phyloP scores from a whole-genome alignment of 2,329 filamentous ascomycete genomes.

The Cryphonectria radicalis region DNA sequence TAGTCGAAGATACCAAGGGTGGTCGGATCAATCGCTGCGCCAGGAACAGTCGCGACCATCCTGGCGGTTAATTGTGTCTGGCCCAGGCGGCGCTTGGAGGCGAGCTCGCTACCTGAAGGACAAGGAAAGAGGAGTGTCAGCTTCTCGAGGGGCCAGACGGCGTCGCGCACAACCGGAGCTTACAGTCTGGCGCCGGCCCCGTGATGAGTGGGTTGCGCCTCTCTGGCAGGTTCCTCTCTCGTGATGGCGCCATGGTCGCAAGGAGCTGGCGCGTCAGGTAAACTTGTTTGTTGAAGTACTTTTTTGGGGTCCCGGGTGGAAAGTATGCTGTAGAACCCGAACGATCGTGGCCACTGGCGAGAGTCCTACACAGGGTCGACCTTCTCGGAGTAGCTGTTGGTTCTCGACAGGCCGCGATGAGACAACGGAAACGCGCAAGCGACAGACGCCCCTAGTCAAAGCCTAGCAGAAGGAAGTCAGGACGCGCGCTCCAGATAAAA shows the following conservation, averaged over 20 bases:
- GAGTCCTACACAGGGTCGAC: conserved; percentile 3
- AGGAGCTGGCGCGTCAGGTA: background rate
- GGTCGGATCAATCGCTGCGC: conserved; percentile 72
- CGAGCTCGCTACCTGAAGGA: conserved; percentile 69
- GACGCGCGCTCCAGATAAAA: conserved; percentile 10
- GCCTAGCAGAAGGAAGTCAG: conserved; percentile 23
- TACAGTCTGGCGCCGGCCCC: conserved; percentile 57
- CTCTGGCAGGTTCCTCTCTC: conserved; percentile 43
- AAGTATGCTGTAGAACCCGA: background rate
- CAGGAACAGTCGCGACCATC: conserved; percentile 71
- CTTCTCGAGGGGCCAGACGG: conserved; percentile 1
- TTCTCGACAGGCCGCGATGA: conserved; percentile 18
- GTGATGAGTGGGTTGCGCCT: conserved; percentile 59
- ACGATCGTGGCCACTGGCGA: background rate
- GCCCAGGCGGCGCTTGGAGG: conserved; percentile 83
- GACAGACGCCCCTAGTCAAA: conserved; percentile 6
- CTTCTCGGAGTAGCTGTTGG: conserved; percentile 13
- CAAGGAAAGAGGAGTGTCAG: conserved; percentile 23
- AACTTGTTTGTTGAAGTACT: too few relatives aligned
- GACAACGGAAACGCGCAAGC: conserved; percentile 19
- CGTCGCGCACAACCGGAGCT: conserved; percentile 17
- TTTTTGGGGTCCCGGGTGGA: background rate
- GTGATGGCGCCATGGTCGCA: conserved; percentile 32
- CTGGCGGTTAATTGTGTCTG: conserved; percentile 90
- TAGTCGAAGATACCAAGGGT: conserved; percentile 90